phyloP scores from a whole-genome alignment of 176 grass and related monocot species.

The Musa schizocarpa region DNA sequence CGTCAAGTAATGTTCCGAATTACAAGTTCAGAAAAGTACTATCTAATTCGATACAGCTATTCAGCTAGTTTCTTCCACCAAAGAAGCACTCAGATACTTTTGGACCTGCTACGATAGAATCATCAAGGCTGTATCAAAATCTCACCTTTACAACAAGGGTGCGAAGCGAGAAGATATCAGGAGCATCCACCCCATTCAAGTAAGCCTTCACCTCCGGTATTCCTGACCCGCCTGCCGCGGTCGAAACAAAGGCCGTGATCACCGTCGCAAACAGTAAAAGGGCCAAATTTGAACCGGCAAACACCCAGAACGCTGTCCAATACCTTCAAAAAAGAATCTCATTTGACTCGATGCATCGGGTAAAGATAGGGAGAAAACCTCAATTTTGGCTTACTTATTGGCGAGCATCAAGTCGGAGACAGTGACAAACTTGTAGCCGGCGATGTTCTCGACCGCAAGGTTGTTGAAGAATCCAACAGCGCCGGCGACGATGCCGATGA shows the following conservation, averaged over 20 bases:
- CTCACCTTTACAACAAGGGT: constrained; percentile 88
- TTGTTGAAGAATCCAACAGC: constrained; percentile 80
- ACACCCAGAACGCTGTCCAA: constrained; percentile 69
- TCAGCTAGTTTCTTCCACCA: background rate
- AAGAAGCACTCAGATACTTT: background rate
- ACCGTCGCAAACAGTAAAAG: constrained; percentile 56
- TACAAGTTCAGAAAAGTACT: background rate
- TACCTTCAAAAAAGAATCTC: constrained; percentile 32
- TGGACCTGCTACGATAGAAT: background rate
- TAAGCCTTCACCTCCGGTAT: constrained; percentile 97
- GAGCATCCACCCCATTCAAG: constrained; percentile 94
- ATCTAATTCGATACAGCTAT: background rate
- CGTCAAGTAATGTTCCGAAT: background rate
- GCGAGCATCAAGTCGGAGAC: constrained; percentile 64
- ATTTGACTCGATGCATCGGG: background rate
- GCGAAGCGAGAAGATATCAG: constrained; percentile 77
- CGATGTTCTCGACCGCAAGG: constrained; percentile 83
- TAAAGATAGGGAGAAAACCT: background rate
- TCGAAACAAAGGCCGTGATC: constrained; percentile 72
- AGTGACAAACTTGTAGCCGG: constrained; percentile 52
- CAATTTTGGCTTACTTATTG: constrained; percentile 30
- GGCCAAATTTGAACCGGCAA: constrained; percentile 50
- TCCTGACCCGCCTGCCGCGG: constrained; percentile 71
- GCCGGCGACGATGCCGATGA: constrained; percentile 51
- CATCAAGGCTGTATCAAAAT: constrained; percentile 10